Evolutionary conservation across 495 filamentous ascomycete genomes (phyloP).

Genomic region (Lophium mytilinum): DNA sequence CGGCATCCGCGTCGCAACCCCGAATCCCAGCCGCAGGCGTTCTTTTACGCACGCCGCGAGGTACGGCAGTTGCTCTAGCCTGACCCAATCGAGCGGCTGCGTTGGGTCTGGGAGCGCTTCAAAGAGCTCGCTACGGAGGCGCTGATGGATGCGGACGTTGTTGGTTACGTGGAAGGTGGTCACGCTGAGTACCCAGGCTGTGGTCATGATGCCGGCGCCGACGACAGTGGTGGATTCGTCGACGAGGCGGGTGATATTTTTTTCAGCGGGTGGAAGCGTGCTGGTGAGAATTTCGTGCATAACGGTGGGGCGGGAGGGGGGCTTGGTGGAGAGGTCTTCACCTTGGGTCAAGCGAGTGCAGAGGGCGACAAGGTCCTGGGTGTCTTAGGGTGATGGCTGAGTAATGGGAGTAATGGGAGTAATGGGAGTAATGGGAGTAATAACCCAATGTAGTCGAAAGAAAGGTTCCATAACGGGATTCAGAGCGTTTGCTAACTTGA

Average conservation of each 20-base stretch:
- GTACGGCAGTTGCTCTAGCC: constrained; percentile 31
- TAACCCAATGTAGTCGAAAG: background rate
- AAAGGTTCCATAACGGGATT: background rate
- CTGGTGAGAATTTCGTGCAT: constrained; percentile 3
- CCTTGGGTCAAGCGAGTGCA: background rate
- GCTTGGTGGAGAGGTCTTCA: background rate
- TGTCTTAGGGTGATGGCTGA: background rate
- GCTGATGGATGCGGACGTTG: constrained; percentile 18
- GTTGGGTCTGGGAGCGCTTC: constrained; percentile 13
- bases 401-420: background rate
- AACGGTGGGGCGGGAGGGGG: background rate
- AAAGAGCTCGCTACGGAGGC: constrained; percentile 11
- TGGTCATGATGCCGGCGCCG: constrained; percentile 35
- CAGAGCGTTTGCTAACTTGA: background rate
- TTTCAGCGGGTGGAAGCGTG: constrained; percentile 7
- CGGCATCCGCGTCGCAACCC: constrained; percentile 10
- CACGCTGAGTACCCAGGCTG: constrained; percentile 26
- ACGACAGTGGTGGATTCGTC: constrained; percentile 32
- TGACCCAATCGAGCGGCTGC: constrained; percentile 21
- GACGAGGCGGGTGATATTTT: constrained; percentile 24
- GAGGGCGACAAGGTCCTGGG: background rate
- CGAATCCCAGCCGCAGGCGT: constrained; percentile 3
- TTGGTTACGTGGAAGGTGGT: constrained; percentile 29
- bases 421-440: too few relatives aligned
- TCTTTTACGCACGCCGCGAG: constrained; percentile 26